A percentile compares a stretch with the other conserved stretches of the same genome.
phyloP scores from a whole-genome alignment of 169 alveolate species.

The Plasmodium gonderi region DNA sequence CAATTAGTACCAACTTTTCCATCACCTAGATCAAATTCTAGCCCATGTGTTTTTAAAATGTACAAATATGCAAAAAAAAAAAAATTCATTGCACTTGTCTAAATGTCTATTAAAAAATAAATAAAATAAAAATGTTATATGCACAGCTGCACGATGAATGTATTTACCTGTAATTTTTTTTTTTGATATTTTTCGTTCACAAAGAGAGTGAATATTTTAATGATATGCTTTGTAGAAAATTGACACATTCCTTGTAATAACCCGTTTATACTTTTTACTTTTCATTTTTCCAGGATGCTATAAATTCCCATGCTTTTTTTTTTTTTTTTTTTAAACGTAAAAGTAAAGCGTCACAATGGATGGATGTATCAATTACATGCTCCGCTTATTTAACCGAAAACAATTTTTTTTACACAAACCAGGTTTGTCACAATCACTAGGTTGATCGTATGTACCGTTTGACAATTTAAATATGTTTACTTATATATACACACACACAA shows the following conservation, averaged over 20 bases:
- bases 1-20: not conserved
- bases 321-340: not conserved
- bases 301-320: not conserved
- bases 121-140: not conserved
- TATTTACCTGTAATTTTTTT: not conserved
- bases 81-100: not conserved
- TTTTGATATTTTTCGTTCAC: not conserved
- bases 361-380: not conserved
- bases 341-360: not conserved
- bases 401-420: not conserved
- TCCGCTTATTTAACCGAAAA: not conserved
- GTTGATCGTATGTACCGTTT: not conserved
- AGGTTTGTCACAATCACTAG: not conserved
- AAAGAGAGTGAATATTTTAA: not conserved
- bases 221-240: not conserved
- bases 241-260: not conserved
- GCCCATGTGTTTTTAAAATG: not conserved
- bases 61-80: not conserved
- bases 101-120: not conserved
- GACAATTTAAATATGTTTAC: not conserved
- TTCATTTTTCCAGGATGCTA: not conserved
- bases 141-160: not conserved
- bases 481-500: not conserved
- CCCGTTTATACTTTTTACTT: not conserved
- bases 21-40: not conserved